Conservation (phyloP, 2,329 filamentous ascomycete genomes). For the Cryphonectria parasitica region DNA sequence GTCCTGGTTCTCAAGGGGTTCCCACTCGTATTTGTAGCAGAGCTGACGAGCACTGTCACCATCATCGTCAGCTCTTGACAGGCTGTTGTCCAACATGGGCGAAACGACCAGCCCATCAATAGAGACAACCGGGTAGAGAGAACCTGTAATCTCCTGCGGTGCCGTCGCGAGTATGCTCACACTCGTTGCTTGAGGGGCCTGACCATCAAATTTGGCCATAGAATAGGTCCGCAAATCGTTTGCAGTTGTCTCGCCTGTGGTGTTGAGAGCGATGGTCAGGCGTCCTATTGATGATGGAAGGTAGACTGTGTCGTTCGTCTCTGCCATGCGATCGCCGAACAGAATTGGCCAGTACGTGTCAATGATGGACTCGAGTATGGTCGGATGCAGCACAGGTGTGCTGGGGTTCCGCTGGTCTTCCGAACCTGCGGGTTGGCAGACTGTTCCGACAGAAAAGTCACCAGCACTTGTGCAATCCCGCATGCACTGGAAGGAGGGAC, state of each 20-base stretch:
- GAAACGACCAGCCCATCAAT: conserved; percentile 45
- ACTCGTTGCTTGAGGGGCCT: conserved; percentile 41
- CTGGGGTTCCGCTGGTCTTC: conserved; percentile 46
- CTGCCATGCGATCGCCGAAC: conserved; percentile 33
- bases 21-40: conserved; percentile 53
- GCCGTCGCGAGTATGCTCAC: conserved; percentile 43
- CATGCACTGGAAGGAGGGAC: conserved; percentile 55
- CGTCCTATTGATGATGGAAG: conserved; percentile 47
- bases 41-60: conserved; percentile 43
- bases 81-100: conserved; percentile 43
- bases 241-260: conserved; percentile 35
- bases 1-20: conserved; percentile 33
- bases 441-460: conserved; percentile 40
- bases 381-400: conserved; percentile 45
- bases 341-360: conserved; percentile 48
- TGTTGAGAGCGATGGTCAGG: conserved; percentile 41
- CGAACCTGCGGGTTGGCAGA: conserved; percentile 35
- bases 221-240: conserved; percentile 5
- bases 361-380: conserved; percentile 46
- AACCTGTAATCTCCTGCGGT: conserved; percentile 27
- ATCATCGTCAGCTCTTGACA: conserved; percentile 34
- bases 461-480: conserved; percentile 47
- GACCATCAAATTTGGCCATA: conserved; percentile 37
- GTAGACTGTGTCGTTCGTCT: conserved; percentile 43
- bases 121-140: conserved; percentile 38